Percentiles rank a stretch among this genome's conserved stretches.
These are phyloP conservation scores for Aspergillus candidus DNA, from an alignment of 2,329 filamentous ascomycete genomes.

Conservation along the genomic window DNA sequence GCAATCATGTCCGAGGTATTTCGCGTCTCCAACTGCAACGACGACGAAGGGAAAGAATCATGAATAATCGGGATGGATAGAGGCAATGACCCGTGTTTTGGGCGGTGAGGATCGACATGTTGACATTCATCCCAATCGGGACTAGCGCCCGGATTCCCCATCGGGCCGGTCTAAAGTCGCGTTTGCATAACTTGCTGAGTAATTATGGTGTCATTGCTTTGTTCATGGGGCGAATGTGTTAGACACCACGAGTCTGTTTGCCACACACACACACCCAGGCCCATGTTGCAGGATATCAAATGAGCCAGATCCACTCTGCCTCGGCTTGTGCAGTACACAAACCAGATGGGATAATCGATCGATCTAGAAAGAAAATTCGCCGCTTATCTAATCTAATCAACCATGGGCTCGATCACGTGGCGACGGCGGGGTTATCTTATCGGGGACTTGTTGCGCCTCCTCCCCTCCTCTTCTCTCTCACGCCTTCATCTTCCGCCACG, in stretches of 20 bases:
- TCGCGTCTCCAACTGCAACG: not conserved
- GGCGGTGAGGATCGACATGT: conserved; percentile 29
- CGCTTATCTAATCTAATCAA: no score
- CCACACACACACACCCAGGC: no score
- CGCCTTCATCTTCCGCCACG: conserved; percentile 8
- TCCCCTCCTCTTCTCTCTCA: conserved; percentile 17
- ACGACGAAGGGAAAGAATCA: conserved; percentile 3
- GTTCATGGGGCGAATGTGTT: no score
- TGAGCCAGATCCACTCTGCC: no score
- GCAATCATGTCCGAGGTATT: conserved; percentile 21
- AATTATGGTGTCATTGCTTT: no score
- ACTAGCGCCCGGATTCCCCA: conserved; percentile 17
- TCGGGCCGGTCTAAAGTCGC: no score
- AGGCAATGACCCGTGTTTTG: conserved; percentile 24
- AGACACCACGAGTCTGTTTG: no score
- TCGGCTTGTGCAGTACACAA: no score
- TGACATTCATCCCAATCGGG: conserved; percentile 36
- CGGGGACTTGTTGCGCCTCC: conserved; percentile 7
- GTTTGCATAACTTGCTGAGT: no score
- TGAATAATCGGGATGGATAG: conserved; percentile 11
- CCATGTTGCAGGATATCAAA: no score
- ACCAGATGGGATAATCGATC: no score
- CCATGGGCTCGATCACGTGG: not conserved
- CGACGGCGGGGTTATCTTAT: conserved; percentile 4
- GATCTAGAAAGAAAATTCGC: no score